A percentile compares a stretch with the other conserved stretches of the same genome.
These are phyloP conservation scores for Aurantiochytrium sp. DNA, from an alignment of 108 stramenopile genomes.

Conservation along the genomic window DNA sequence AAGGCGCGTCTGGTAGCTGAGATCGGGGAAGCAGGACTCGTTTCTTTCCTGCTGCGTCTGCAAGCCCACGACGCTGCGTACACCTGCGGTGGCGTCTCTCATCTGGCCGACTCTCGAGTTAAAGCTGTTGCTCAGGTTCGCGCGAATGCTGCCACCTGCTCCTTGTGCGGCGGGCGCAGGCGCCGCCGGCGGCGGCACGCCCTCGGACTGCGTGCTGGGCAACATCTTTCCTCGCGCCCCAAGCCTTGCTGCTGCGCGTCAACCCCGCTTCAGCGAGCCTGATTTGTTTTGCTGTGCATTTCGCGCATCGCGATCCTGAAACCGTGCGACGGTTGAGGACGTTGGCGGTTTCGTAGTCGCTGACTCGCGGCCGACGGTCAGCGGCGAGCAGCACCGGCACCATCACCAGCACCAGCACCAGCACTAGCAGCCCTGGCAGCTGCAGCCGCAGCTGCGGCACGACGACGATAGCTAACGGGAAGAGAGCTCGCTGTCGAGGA, in stretches of 20 bases:
- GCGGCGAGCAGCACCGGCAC: no score
- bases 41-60: background rate
- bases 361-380: no score
- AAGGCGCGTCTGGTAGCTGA: conserved; percentile 12
- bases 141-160: background rate
- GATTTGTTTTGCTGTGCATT: no score
- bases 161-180: background rate
- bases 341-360: no score
- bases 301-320: no score
- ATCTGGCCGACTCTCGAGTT: background rate
- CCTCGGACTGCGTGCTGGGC: background rate
- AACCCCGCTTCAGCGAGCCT: no score
- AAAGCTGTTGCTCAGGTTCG: background rate
- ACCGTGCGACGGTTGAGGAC: no score
- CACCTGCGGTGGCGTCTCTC: background rate
- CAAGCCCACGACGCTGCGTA: background rate
- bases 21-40: background rate
- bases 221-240: background rate
- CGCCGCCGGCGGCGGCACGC: background rate
- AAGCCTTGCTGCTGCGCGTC: background rate
- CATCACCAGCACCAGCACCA: no score
- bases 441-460: no score
- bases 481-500: no score
- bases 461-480: no score
- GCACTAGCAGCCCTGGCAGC: no score